Base-by-base conservation (phyloP, 441 rosid genomes). In the Pelargonium myrrhifolium region DNA sequence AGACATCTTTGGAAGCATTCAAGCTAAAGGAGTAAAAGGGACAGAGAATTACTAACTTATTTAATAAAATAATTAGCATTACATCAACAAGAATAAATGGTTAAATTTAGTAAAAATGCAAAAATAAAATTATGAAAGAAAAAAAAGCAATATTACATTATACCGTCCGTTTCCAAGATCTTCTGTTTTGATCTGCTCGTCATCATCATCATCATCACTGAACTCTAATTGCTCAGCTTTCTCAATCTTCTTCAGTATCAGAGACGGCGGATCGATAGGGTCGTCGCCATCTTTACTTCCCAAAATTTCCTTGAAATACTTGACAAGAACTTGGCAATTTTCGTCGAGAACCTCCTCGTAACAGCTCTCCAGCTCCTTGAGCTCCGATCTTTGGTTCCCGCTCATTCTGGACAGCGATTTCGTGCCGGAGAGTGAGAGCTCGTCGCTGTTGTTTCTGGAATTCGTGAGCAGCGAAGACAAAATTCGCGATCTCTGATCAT, bases 401-500 rank as follows among this genome's bases (percentile, higher is more conserved):
- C 82, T 86, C 81, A 88, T 80, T 68, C 77, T 84, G 65, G 93
- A 83, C 66, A 88, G 15, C 69, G 71, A 43, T 62, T 84, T 88
- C 26, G 78, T 53, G 66, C 64, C 82, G 4, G 49, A 40, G 1
- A 72, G 35, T 0, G 76, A 74, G 22, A 74, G 71, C 2, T 75
- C 83, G 10, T 77, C 68, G 5, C 59, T 61, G 0, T 75, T 78
- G 18, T 68, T 43, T 9, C 42, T 64, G 31, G 14, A 56, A 3
- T 69, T 65, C 18, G 62, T 28, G 11, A 78, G 66, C 0, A 47
- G 28, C 47, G 75, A 71, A 10, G 81, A 71, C 63, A 80, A 68
- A 42, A 86, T 76, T 21, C 53, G 77, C 8, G 80, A 70, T 68
- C 89, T 74, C 40, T 66, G 80, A 26, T 80, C 83, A n/a, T 79